Conservation (phyloP, 208 protist genomes). For the Blechomonas ayalai region DNA sequence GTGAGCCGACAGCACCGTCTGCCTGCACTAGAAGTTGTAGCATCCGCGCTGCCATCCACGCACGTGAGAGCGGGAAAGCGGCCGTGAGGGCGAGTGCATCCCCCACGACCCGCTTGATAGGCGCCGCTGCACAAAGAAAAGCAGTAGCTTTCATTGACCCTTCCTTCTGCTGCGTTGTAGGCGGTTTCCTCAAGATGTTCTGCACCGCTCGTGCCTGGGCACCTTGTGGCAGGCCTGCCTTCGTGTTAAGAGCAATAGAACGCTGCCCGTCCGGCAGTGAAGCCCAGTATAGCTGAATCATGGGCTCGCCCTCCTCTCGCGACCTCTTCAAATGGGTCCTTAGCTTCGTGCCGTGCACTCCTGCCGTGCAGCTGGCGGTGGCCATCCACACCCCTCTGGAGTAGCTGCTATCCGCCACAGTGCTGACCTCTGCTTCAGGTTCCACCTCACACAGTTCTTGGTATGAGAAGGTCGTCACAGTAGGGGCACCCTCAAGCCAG, state of each 20-base stretch:
- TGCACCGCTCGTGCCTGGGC: conserved; percentile 11
- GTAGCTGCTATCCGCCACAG: conserved; percentile 16
- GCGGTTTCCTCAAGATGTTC: background rate
- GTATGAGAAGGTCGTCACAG: too few relatives aligned
- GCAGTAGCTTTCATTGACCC: background rate
- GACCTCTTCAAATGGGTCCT: too few relatives aligned
- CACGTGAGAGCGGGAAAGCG: conserved; percentile 38
- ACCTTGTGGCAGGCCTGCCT: conserved; percentile 62
- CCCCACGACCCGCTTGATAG: background rate
- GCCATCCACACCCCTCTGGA: conserved; percentile 20
- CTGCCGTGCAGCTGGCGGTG: too few relatives aligned
- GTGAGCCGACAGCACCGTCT: background rate
- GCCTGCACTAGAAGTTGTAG: background rate
- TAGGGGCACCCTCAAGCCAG: too few relatives aligned
- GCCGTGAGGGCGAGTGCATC: conserved; percentile 1
- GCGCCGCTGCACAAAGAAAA: background rate
- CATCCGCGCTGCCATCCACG: conserved; percentile 39
- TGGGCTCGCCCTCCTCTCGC: too few relatives aligned
- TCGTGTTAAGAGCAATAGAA: conserved; percentile 53
- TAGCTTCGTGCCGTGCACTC: too few relatives aligned
- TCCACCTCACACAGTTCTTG: too few relatives aligned
- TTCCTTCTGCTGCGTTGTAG: background rate
- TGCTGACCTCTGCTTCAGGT: background rate
- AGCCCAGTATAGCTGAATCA: too few relatives aligned
- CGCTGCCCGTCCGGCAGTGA: too few relatives aligned